These are phyloP conservation scores for Passalora sequoiae DNA, from an alignment of 2,329 filamentous ascomycete genomes.

Conservation along the genomic window DNA sequence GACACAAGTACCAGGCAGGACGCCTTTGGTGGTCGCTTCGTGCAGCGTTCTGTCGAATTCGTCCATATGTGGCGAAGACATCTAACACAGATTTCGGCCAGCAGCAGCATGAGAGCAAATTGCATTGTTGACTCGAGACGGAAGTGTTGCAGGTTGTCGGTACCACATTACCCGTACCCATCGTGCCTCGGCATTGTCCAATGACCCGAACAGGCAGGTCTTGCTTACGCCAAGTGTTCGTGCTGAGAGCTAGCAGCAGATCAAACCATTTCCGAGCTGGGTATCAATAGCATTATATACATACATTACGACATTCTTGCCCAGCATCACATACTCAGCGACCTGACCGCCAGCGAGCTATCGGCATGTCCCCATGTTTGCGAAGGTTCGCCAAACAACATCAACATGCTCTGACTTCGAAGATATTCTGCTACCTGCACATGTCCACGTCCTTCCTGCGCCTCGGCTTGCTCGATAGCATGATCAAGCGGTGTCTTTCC, in stretches of 20 bases:
- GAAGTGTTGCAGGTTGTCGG: too few species aligned
- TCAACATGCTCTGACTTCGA: neutral
- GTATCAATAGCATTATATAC: neutral
- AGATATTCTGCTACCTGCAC: neutral
- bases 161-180: too few species aligned
- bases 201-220: too few species aligned
- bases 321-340: neutral
- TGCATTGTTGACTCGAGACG: too few species aligned
- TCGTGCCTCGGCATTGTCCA: too few species aligned
- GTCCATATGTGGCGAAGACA: too few species aligned
- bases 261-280: too few species aligned
- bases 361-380: neutral
- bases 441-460: neutral
- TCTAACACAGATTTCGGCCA: too few species aligned
- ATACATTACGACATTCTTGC: neutral
- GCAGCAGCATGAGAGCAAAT: neutral
- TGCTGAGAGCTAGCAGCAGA: too few species aligned
- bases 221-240: too few species aligned
- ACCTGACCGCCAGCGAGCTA: neutral
- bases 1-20: neutral
- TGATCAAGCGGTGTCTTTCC: constrained; percentile 4
- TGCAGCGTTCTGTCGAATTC: neutral
- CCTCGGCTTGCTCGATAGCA: neutral
- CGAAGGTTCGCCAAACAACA: neutral
- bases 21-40: neutral